Percentiles rank a stretch among this genome's conserved stretches.
These are phyloP conservation scores for Crithidia acanthocephali DNA, from an alignment of 208 protist genomes.

Conservation along the genomic window DNA sequence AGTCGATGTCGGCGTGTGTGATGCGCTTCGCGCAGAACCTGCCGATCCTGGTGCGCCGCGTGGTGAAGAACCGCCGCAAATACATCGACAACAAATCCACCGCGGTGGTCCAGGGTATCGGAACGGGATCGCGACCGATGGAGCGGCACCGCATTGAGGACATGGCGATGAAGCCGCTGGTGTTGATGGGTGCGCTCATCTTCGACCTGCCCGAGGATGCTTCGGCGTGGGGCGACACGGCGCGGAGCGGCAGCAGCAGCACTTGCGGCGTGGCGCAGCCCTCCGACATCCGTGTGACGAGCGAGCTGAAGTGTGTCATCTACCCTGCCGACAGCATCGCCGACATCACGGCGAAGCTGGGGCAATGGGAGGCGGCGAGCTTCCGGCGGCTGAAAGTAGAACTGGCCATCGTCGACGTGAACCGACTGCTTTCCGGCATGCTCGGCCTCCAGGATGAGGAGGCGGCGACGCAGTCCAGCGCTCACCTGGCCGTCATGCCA, in stretches of 20 bases:
- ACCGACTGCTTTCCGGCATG: slow-evolving; percentile 56
- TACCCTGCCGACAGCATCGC: slow-evolving; percentile 75
- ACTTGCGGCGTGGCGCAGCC: slow-evolving; percentile 62
- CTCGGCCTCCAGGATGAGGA: slow-evolving; percentile 50
- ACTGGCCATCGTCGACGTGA: slow-evolving; percentile 75
- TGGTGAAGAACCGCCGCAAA: slow-evolving; percentile 70
- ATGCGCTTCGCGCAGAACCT: slow-evolving; percentile 83
- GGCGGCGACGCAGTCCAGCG: slow-evolving; percentile 1
- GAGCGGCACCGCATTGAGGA: slow-evolving; percentile 77
- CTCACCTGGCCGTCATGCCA: slow-evolving; percentile 44
- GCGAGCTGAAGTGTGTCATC: slow-evolving; percentile 75
- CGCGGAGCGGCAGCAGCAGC: slow-evolving; percentile 41
- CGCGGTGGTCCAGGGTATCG: slow-evolving; percentile 58
- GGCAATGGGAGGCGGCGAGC: slow-evolving; percentile 79
- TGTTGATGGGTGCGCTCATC: slow-evolving; percentile 80
- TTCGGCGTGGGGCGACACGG: not conserved
- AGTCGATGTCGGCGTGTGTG: slow-evolving; percentile 70
- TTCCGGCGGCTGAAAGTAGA: slow-evolving; percentile 81
- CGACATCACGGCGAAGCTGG: slow-evolving; percentile 71
- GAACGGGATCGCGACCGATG: slow-evolving; percentile 52
- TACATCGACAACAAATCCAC: slow-evolving; percentile 47
- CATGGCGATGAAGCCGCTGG: slow-evolving; percentile 90
- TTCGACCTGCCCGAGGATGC: slow-evolving; percentile 50
- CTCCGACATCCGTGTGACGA: slow-evolving; percentile 57
- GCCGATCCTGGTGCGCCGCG: slow-evolving; percentile 78